A percentile compares a stretch with the other conserved stretches of the same genome.
Conservation (phyloP, 441 rosid species). For the Aquilaria agallochum region DNA sequence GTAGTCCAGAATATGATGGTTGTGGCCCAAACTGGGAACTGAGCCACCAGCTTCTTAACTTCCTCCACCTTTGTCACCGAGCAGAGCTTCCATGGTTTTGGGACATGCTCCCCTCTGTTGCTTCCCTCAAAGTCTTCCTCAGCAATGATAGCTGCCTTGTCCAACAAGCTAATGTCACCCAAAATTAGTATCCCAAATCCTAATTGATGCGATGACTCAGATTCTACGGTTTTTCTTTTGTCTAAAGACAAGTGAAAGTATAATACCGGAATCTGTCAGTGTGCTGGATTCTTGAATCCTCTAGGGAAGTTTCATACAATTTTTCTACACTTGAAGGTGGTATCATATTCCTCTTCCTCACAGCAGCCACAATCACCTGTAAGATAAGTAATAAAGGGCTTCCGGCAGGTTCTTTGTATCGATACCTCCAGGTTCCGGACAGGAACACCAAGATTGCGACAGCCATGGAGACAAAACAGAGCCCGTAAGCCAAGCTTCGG, state of each 20-base stretch:
- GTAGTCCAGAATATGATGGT: conserved; percentile 51
- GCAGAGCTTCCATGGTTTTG: conserved; percentile 41
- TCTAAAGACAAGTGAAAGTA: neutral
- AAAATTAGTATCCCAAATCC: neutral
- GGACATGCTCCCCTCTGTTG: neutral
- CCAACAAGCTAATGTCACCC: conserved; percentile 31
- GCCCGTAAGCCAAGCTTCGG: conserved; percentile 42
- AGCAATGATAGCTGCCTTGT: conserved; percentile 40
- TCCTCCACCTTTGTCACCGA: conserved; percentile 47
- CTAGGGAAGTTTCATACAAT: conserved; percentile 30
- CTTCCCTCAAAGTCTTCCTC: conserved; percentile 19
- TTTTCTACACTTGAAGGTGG: conserved; percentile 22
- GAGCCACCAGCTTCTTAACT: conserved; percentile 43
- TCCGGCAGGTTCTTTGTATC: conserved; percentile 40
- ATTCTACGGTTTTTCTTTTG: neutral
- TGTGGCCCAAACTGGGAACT: conserved; percentile 52
- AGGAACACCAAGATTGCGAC: conserved; percentile 29
- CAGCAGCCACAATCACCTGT: conserved; percentile 38
- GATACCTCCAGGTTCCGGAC: conserved; percentile 30
- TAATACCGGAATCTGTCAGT: conserved; percentile 32
- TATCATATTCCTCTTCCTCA: conserved; percentile 28
- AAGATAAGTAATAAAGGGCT: conserved; percentile 39
- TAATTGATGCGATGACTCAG: neutral
- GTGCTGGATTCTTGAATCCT: conserved; percentile 25
- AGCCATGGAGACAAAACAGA: conserved; percentile 36